Evolutionary conservation across 2,329 filamentous ascomycete species (phyloP).

Genomic region (Escovopsis weberi): DNA sequence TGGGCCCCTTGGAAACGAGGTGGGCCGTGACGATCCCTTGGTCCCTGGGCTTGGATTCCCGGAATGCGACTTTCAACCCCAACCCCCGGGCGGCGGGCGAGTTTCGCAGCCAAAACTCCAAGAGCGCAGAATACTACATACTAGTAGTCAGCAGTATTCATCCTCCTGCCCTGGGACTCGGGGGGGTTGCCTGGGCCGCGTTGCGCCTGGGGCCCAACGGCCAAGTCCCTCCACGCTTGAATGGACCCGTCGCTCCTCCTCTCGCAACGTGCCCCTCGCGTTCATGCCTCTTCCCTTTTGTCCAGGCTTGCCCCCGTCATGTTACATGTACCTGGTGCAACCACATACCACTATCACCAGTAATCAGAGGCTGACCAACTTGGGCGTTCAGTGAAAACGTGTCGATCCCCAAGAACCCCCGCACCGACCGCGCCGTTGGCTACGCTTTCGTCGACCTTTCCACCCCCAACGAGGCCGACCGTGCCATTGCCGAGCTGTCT

Average conservation of each 20-base stretch:
- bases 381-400: conserved; percentile 65
- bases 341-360: conserved; percentile 1
- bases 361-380: no score
- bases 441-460: conserved; percentile 98
- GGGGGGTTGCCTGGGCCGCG: no score
- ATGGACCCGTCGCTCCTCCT: no score
- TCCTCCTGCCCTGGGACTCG: no score
- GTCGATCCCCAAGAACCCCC: conserved; percentile 98
- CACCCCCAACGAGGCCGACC: conserved; percentile 85
- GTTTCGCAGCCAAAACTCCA: no score
- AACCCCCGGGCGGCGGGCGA: no score
- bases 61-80: not conserved
- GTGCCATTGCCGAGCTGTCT: conserved; percentile 88
- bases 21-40: not conserved
- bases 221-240: no score
- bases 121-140: no score
- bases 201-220: no score
- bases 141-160: no score
- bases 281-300: not conserved
- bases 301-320: conserved; percentile 4
- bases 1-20: not conserved
- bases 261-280: not conserved
- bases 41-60: not conserved
- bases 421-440: conserved; percentile 93
- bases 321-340: conserved; percentile 1